Evolutionary conservation across 2,329 filamentous ascomycete species (phyloP), one percentile per base, ranked within the genome.

Genomic region (Decorospora gaudefroyi): DNA sequence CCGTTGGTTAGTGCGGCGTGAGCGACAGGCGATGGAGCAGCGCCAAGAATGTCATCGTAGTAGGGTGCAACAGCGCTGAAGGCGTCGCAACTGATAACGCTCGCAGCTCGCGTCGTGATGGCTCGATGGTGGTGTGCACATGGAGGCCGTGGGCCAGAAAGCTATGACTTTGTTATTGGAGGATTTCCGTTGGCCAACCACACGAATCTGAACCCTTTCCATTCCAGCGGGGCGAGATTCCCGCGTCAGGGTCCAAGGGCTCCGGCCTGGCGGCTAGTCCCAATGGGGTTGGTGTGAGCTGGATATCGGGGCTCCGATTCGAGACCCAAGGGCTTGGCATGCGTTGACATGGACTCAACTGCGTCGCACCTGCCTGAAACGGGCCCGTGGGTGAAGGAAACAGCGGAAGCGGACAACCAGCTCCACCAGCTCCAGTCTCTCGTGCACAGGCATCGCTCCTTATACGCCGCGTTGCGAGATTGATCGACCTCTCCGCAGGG

Each of bases 221-320:
- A n/a, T n/a, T 22, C 33, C 17, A 18, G 43, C 25, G 35, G 23
- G 23, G 21, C 30, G 25, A 34, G 8, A 13, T 11, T 27, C 30
- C 37, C 42, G 36, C 38, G 18, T 30, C 27, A 46, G 43, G 43
- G 43, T 46, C 43, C 37, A 46, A 33, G 10, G 42, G n/a, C 17
- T 10, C 33, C 25, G 29, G 41, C 13, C 8, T 34, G 28, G 22
- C 15, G 35, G 27, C 38, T 42, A 36, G 26, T 12, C 31, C 6
- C 12, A 8, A 21, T 42, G 31, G 13, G 26, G 43, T 9, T 8
- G 22, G 21, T 11, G 19, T 22, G 21, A n/a, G 11, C 37, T 41
- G 22, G 22, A 12, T 16, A n/a, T 19, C 21, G 29, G 28, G 12
- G 8, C 19, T 33, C 21, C 19, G 30, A 12, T 30, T 26, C n/a